phyloP scores from a whole-genome alignment of 2,329 filamentous ascomycete species.

The Chaetomiaceae sp. region DNA sequence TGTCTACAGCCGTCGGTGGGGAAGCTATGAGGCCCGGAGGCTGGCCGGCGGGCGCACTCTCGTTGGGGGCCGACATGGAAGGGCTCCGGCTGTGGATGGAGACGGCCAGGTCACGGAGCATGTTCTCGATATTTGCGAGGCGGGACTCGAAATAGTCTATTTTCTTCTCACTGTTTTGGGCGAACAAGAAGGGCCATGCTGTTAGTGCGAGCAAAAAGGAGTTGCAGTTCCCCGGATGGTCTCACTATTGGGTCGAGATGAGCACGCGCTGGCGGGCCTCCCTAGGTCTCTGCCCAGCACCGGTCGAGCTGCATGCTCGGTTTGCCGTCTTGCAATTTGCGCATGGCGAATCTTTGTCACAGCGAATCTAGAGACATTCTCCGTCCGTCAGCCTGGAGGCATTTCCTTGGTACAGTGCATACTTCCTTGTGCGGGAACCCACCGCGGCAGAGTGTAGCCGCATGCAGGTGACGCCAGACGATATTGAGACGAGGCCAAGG shows the following conservation, averaged over 20 bases:
- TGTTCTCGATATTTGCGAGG: slow-evolving; percentile 36
- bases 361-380: slow-evolving; percentile 45
- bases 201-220: not conserved
- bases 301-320: slow-evolving; percentile 51
- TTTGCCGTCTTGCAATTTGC: slow-evolving; percentile 54
- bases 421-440: too few species aligned
- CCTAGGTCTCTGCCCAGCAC: slow-evolving; percentile 50
- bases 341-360: slow-evolving; percentile 55
- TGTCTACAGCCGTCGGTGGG: slow-evolving; percentile 6
- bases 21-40: not conserved
- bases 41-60: not conserved
- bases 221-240: slow-evolving; percentile 9
- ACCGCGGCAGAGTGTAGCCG: too few species aligned
- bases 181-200: slow-evolving; percentile 12
- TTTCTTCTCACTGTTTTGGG: slow-evolving; percentile 39
- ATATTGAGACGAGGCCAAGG: too few species aligned
- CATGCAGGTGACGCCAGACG: too few species aligned
- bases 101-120: slow-evolving; percentile 33
- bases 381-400: too few species aligned
- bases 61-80: slow-evolving; percentile 17
- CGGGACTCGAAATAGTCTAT: slow-evolving; percentile 39
- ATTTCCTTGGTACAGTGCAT: too few species aligned
- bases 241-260: slow-evolving; percentile 58
- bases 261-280: slow-evolving; percentile 53
- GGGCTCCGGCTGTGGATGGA: slow-evolving; percentile 20